Evolutionary conservation across 371 early-diverging fungal species (phyloP).

Genomic region (Phascolomyces articulosus): DNA sequence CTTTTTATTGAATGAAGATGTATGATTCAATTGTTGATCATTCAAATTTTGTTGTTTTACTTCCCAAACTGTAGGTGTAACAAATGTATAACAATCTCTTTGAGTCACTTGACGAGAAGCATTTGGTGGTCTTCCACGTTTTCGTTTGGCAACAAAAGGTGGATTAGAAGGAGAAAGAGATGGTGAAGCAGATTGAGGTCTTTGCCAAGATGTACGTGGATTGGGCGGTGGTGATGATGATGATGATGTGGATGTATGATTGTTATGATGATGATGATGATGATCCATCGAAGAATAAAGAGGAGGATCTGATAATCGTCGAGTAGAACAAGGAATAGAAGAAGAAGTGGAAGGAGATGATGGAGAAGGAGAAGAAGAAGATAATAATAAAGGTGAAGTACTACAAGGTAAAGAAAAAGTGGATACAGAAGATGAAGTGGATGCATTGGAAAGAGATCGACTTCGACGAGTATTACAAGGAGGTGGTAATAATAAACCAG

Average conservation of each 20-base stretch:
- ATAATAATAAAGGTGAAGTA: conserved; percentile 7
- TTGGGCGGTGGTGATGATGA: conserved; percentile 16
- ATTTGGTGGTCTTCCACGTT: conserved; percentile 50
- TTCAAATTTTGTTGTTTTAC: conserved; percentile 18
- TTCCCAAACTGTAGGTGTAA: conserved; percentile 40
- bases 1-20: too few species aligned
- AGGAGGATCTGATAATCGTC: conserved; percentile 31
- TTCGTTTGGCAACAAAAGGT: conserved; percentile 29
- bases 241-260: neutral
- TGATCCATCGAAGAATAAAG: conserved; percentile 24
- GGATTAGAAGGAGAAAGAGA: conserved; percentile 18
- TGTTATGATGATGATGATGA: conserved; percentile 7
- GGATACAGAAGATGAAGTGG: conserved; percentile 14
- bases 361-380: conserved; percentile 18
- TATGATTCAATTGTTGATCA: conserved; percentile 4
- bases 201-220: conserved; percentile 15
- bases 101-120: conserved; percentile 28
- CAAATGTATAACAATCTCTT: conserved; percentile 32
- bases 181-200: conserved; percentile 17
- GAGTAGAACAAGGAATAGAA: conserved; percentile 14
- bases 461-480: conserved; percentile 19
- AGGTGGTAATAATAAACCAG: conserved; percentile 20
- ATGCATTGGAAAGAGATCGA: conserved; percentile 39
- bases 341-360: conserved; percentile 17
- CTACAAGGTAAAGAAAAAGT: neutral